phyloP scores from a whole-genome alignment of 2,329 filamentous ascomycete genomes.

The Chrysosporium queenslandicum region DNA sequence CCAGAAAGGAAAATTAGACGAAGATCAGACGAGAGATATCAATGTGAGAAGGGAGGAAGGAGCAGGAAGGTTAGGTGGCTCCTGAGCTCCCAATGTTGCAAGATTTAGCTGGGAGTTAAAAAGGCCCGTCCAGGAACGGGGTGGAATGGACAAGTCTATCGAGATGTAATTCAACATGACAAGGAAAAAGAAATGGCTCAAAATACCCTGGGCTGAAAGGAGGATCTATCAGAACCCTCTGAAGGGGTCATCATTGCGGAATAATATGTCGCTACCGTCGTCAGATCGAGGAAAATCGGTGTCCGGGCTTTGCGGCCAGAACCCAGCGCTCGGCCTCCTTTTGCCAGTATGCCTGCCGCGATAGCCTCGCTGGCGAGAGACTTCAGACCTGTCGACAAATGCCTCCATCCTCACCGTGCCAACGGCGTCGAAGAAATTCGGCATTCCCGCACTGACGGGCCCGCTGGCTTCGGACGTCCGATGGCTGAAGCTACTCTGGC shows the following conservation, averaged over 20 bases:
- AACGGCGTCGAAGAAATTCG: slow-evolving; percentile 72
- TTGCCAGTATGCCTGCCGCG: slow-evolving; percentile 20
- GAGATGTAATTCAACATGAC: too few relatives aligned
- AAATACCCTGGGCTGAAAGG: background rate
- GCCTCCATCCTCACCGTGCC: slow-evolving; percentile 95
- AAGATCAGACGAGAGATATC: background rate
- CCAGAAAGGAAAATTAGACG: too few relatives aligned
- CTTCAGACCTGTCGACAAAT: slow-evolving; percentile 57
- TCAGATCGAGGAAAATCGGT: slow-evolving; percentile 29
- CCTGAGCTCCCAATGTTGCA: background rate
- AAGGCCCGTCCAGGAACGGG: too few relatives aligned
- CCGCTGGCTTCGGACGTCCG: slow-evolving; percentile 45
- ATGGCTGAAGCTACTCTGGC: slow-evolving; percentile 39
- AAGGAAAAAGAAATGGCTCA: too few relatives aligned
- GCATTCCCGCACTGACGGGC: slow-evolving; percentile 35
- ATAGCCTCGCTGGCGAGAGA: slow-evolving; percentile 23
- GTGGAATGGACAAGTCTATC: too few relatives aligned
- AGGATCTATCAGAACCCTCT: slow-evolving; percentile 35
- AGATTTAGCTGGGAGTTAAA: too few relatives aligned
- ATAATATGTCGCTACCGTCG: slow-evolving; percentile 32
- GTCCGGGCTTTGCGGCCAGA: slow-evolving; percentile 28
- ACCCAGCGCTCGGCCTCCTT: slow-evolving; percentile 25
- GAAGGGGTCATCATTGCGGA: slow-evolving; percentile 38
- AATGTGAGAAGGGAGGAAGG: background rate
- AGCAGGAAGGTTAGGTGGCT: background rate